Conservation (phyloP, 106 monocot species). For the Phalaenopsis equestris region DNA sequence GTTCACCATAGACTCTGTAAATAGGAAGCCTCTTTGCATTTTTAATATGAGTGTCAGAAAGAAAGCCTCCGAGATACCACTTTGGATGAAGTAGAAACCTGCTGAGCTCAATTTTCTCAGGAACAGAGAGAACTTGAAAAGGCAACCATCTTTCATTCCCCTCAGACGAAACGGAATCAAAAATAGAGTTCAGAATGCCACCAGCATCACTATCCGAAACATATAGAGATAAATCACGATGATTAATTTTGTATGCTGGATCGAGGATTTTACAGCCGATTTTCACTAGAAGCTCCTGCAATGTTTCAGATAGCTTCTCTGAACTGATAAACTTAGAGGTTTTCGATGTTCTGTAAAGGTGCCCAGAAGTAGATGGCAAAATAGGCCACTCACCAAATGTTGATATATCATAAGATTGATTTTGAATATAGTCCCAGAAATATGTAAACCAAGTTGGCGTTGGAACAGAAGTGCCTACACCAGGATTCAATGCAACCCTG, state of each 20-base stretch:
- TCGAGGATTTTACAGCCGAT: slow-evolving; percentile 81
- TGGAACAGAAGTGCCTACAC: slow-evolving; percentile 24
- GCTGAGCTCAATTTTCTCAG: slow-evolving; percentile 70
- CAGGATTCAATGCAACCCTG: slow-evolving; percentile 60
- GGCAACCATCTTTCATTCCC: slow-evolving; percentile 27
- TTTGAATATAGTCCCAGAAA: slow-evolving; percentile 82
- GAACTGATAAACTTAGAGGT: slow-evolving; percentile 61
- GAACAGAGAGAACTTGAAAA: slow-evolving; percentile 38
- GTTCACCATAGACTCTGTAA: slow-evolving; percentile 51
- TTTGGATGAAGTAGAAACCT: slow-evolving; percentile 76
- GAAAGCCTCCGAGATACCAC: slow-evolving; percentile 66
- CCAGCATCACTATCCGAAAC: slow-evolving; percentile 64
- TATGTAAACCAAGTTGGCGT: slow-evolving; percentile 64
- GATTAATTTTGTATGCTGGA: slow-evolving; percentile 43
- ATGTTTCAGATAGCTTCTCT: slow-evolving; percentile 38
- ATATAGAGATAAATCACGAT: slow-evolving; percentile 50
- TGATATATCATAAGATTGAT: slow-evolving; percentile 52
- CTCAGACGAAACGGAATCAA: slow-evolving; percentile 31
- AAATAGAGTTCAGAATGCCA: slow-evolving; percentile 70
- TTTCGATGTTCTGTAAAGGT: slow-evolving; percentile 65
- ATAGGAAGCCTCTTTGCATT: slow-evolving; percentile 73
- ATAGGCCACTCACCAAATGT: slow-evolving; percentile 87
- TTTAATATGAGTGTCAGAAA: slow-evolving; percentile 54
- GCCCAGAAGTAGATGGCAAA: slow-evolving; percentile 76
- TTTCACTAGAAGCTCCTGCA: slow-evolving; percentile 54